Percentiles rank a stretch among this genome's conserved stretches.
Conservation (phyloP, 2,329 filamentous ascomycete genomes). For the Blastomyces silverae region DNA sequence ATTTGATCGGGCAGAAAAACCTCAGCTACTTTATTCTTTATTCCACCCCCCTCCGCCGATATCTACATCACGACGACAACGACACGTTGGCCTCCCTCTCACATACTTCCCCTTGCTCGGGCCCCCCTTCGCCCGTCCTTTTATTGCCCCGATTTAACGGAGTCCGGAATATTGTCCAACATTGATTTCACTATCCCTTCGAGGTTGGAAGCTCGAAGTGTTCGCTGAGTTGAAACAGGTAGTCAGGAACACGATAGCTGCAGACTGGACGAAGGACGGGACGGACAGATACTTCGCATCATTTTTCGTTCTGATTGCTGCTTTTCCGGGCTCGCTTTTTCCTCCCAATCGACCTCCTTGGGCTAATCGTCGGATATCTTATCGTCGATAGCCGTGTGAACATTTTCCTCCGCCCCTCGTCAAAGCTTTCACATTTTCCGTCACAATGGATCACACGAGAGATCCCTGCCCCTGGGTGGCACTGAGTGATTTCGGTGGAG, state of each 20-base stretch:
- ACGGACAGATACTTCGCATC: background rate
- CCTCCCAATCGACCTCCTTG: background rate
- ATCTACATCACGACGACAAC: slow-evolving; percentile 3
- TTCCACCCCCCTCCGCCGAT: too few species aligned
- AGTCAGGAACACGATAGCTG: background rate
- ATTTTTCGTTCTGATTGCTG: background rate
- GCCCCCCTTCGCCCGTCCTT: background rate
- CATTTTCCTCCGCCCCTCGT: background rate
- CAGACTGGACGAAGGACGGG: background rate
- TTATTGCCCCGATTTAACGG: background rate
- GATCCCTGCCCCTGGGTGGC: slow-evolving; percentile 97
- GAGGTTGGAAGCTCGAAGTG: background rate
- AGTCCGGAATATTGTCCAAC: background rate
- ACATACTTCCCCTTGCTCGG: background rate
- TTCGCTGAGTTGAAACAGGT: background rate
- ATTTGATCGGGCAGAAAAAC: too few species aligned
- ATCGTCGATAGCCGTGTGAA: too few species aligned
- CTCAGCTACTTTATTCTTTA: too few species aligned
- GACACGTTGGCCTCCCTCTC: slow-evolving; percentile 1
- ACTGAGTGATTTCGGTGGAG: slow-evolving; percentile 94
- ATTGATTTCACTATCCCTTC: background rate
- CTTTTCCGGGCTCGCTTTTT: background rate
- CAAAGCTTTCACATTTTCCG: background rate
- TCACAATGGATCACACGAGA: slow-evolving; percentile 81
- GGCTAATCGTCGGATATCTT: background rate